These are phyloP conservation scores for Chaetomium olivaceum DNA, from an alignment of 2,329 filamentous ascomycete genomes.

Conservation along the genomic window DNA sequence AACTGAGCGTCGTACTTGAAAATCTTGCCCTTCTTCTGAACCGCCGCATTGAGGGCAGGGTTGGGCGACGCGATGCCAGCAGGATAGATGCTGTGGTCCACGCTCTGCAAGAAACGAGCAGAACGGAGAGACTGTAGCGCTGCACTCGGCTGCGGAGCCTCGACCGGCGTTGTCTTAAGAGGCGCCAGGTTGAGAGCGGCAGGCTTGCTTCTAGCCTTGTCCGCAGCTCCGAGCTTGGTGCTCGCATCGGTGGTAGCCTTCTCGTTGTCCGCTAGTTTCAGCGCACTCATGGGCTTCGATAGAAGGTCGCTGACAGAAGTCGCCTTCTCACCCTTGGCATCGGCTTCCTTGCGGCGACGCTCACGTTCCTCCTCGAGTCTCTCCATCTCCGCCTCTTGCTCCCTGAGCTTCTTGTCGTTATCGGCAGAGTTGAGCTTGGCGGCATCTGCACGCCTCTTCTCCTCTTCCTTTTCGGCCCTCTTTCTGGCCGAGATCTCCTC, in stretches of 20 bases:
- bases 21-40: slow-evolving; percentile 74
- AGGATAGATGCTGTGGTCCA: slow-evolving; percentile 79
- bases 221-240: slow-evolving; percentile 55
- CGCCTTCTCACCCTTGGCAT: slow-evolving; percentile 49
- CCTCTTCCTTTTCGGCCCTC: slow-evolving; percentile 45
- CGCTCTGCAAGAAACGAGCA: slow-evolving; percentile 80
- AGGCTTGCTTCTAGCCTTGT: slow-evolving; percentile 73
- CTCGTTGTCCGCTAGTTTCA: slow-evolving; percentile 43
- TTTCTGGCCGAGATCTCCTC: slow-evolving; percentile 46
- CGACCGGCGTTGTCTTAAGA: slow-evolving; percentile 79
- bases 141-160: slow-evolving; percentile 89
- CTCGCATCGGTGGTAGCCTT: slow-evolving; percentile 39
- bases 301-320: slow-evolving; percentile 55
- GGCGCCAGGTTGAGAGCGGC: slow-evolving; percentile 82
- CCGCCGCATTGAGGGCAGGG: slow-evolving; percentile 80
- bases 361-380: slow-evolving; percentile 71
- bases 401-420: slow-evolving; percentile 66
- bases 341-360: slow-evolving; percentile 53
- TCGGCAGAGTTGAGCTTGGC: slow-evolving; percentile 54
- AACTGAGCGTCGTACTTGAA: slow-evolving; percentile 97
- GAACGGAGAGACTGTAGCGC: slow-evolving; percentile 92
- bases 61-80: slow-evolving; percentile 84
- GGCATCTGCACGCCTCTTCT: slow-evolving; percentile 46
- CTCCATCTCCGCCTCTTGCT: slow-evolving; percentile 72
- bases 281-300: slow-evolving; percentile 43